Evolutionary conservation across 164 flowering plant genomes (phyloP), one percentile per base, ranked within the genome.

Genomic region (Magnolia officinalis): DNA sequence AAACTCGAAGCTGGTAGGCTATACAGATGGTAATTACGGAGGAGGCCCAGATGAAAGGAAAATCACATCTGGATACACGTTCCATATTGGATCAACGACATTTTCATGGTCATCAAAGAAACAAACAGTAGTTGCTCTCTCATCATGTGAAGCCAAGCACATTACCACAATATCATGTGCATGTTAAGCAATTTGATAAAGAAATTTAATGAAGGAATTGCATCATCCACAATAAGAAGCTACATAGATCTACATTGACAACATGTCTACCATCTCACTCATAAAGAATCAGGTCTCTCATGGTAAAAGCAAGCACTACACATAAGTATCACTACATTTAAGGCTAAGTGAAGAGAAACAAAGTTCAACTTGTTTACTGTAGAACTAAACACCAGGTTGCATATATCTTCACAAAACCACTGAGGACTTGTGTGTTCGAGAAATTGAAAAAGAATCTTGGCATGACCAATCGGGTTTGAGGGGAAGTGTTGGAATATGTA

Each of bases 21-120:
- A 58, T 50, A 26, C 4, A 59, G 73, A 73, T 18, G 61, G 26
- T 59, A 73, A 59, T 23, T 74, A 63, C 29, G 72, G 63, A n/a
- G 61, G 61, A 19, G 29, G 13, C 59, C 1, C 63, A 6, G 73
- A 59, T 8, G 80, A 78, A 1, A 50, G 45, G 4, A 73, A 29
- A 49, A 68, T 26, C 20, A 69, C 76, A 20, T 68, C 29, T 1
- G 63, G 73, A 8, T 73, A 68, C 59, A 61, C 24, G 52, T 73
- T 78, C 18, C 24, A 37, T 19, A 11, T 74, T 70, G 70, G 63
- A 23, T 74, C 11, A 1, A 49, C 45, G 18, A 61, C 72, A 37
- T 31, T 74, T 21, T 78, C 71, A 72, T 64, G 37, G 79, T 21
- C n/a, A 68, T 29, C 50, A 26, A 68, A 29, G 50, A 68, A 29